Evolutionary conservation across 225 moss, liverwort and hornwort species (phyloP), one percentile per base, ranked within the genome.

Genomic region (Anthoceros angustus): DNA sequence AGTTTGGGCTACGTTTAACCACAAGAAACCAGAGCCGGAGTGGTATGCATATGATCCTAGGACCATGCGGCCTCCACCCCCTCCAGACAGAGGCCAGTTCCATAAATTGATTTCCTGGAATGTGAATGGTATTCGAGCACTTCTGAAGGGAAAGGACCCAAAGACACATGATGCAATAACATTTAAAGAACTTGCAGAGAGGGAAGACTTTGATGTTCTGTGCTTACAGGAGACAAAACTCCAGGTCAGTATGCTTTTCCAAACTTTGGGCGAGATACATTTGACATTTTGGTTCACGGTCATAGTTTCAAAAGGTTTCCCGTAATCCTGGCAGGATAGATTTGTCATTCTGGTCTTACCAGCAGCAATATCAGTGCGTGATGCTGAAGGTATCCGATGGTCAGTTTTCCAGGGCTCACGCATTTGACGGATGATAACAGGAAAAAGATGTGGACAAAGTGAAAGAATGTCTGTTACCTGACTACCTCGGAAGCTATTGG

Each of bases 21-120:
- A 98, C 76, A 98, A 87, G 61, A 84, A 80, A 8, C 85, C 81
- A 38, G 39, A 71, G 26, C 70, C 76, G 2, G 82, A 78, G 39
- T 98, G 95, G 95, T 62, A 79, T 62, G 82, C 81, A 23, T 98
- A 92, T 71, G 78, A 92, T 68, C 95, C 95, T 6, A 49, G 68
- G 24, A 78, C 78, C 5, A 92, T 98, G 92, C 71, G 95, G 71
- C 84, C 87, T 10, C 66, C 72, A 39, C 72, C 82, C 26, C 75
- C 73, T 32, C 61, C 65, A 8, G 63, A 62, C 20, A 71, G 64
- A 50, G 74, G 79, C 42, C 79, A 85, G 72, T 70, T 67, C 11
- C 66, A 87, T 76, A 98, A 92, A 74, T 42, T 98, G 8, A 55
- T 98, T 23, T 98, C 95, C 9, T 98, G 95, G 95, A 98, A 98